Evolutionary conservation across 805 yeast species (phyloP), one percentile per base, ranked within the genome.

Genomic region (Myxozyma udenii): DNA sequence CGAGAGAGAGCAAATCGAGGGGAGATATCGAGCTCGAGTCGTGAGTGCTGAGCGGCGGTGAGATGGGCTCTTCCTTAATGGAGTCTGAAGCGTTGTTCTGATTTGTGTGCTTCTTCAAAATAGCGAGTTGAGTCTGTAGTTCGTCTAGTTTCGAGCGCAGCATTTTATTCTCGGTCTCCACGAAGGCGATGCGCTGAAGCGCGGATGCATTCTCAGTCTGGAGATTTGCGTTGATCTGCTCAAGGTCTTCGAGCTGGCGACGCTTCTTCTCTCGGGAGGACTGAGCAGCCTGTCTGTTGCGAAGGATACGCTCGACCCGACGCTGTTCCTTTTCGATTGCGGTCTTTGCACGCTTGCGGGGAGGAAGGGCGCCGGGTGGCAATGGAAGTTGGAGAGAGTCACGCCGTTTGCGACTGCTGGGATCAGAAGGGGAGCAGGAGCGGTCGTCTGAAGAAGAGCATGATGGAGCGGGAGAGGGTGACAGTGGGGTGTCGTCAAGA

Each of bases 251-350:
- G 51, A 93, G 84, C 66, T 91, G 95, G 66, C 83, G 80, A 67
- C 98, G 80, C 78, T 91, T 91, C 79, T 91, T 90, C 67, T 93
- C 98, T 61, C 98, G 80, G 25, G 96, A 87, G 47, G 96, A 95
- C 68, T 91, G 98, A 43, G 98, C 98, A 14, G 98, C 98, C 67
- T 91, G 85, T 65, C 98, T 80, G 71, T 91, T 91, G 67, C 98
- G 79, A 63, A 91, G 75, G 45, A 93, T 90, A 46, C 98, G 77
- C 71, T 93, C 98, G 48, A 90, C 81, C 42, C 96, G 79, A 60
- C 98, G 83, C 72, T 91, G 98, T 70, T 93, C 98, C 73, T 91
- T 93, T 72, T 91, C 98, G 71, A 90, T 96, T 61, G 86, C 80
- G 38, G 98, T 93, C 76, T 86, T 88, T 4, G 98, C 98, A 62